phyloP scores from a whole-genome alignment of 768 basidiomycete genomes.

The Boletus vinaceobasis region DNA sequence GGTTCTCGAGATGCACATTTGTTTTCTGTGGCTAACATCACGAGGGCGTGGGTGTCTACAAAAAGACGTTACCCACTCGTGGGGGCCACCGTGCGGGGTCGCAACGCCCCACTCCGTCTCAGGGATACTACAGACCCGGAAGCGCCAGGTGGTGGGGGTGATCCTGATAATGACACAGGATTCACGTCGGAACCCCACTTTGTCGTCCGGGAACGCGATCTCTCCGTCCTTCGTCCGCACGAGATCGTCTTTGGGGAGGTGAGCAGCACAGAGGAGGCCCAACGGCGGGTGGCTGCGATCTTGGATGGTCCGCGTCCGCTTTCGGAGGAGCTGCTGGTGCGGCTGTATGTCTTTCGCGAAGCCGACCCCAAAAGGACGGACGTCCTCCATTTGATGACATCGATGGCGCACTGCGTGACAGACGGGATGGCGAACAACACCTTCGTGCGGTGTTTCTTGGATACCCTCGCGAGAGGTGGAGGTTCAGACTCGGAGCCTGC shows the following conservation, averaged over 20 bases:
- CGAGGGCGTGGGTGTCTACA: slow-evolving; percentile 42
- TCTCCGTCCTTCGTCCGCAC: slow-evolving; percentile 29
- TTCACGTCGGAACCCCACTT: slow-evolving; percentile 30
- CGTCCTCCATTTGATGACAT: slow-evolving; percentile 40
- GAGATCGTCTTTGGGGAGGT: slow-evolving; percentile 40
- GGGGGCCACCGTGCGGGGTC: slow-evolving; percentile 36
- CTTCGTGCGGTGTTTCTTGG: slow-evolving; percentile 43
- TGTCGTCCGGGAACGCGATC: slow-evolving; percentile 37
- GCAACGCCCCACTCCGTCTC: background rate
- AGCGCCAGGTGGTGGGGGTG: background rate
- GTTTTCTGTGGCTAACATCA: slow-evolving; percentile 35
- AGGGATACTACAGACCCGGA: background rate
- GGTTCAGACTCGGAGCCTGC: background rate
- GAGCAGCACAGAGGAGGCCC: slow-evolving; percentile 35
- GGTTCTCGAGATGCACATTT: slow-evolving; percentile 20
- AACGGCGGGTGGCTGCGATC: slow-evolving; percentile 25
- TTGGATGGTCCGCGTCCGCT: slow-evolving; percentile 37
- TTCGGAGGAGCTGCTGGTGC: slow-evolving; percentile 41
- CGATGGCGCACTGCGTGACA: slow-evolving; percentile 47
- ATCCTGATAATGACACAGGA: background rate
- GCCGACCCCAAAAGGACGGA: slow-evolving; percentile 28
- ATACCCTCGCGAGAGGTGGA: slow-evolving; percentile 31
- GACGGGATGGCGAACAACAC: slow-evolving; percentile 46
- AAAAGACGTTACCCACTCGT: slow-evolving; percentile 52
- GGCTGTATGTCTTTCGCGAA: slow-evolving; percentile 40